phyloP scores from a whole-genome alignment of 2,329 filamentous ascomycete species.

The Blastomyces emzantsi region DNA sequence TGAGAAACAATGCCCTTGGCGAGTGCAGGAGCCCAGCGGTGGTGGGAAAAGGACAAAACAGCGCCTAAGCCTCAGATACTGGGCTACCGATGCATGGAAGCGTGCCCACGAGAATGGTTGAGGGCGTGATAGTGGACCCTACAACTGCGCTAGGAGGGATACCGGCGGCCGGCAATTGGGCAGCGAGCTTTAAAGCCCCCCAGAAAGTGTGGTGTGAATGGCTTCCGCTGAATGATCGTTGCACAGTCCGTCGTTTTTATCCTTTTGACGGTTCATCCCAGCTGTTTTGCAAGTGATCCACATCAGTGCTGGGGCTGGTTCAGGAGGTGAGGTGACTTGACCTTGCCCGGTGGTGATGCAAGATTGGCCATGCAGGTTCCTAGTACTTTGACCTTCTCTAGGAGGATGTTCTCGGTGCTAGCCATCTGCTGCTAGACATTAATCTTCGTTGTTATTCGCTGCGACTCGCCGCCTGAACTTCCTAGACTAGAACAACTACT shows the following conservation, averaged over 20 bases:
- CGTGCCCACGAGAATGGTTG: conserved; percentile 15
- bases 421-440: not conserved
- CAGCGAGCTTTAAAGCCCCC: not conserved
- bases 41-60: not conserved
- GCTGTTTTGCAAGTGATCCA: conserved; percentile 11
- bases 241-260: conserved; percentile 16
- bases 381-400: not conserved
- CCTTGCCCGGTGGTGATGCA: conserved; percentile 4
- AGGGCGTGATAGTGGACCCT: conserved; percentile 10
- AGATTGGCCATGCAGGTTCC: conserved; percentile 7
- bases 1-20: conserved; percentile 8
- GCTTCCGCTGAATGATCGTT: conserved; percentile 11
- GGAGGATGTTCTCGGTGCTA: not conserved
- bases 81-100: conserved; percentile 11
- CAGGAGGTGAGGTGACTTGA: conserved; percentile 6
- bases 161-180: conserved; percentile 11
- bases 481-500: not conserved
- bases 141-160: conserved; percentile 2
- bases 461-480: not conserved
- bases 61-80: conserved; percentile 11
- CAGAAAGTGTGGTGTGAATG: not conserved
- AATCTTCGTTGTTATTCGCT: not conserved
- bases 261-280: conserved; percentile 9
- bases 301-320: conserved; percentile 3
- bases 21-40: not conserved